Evolutionary conservation across 768 basidiomycete genomes (phyloP), one percentile per base, ranked within the genome.

Genomic region (Nidularia pulvinata): DNA sequence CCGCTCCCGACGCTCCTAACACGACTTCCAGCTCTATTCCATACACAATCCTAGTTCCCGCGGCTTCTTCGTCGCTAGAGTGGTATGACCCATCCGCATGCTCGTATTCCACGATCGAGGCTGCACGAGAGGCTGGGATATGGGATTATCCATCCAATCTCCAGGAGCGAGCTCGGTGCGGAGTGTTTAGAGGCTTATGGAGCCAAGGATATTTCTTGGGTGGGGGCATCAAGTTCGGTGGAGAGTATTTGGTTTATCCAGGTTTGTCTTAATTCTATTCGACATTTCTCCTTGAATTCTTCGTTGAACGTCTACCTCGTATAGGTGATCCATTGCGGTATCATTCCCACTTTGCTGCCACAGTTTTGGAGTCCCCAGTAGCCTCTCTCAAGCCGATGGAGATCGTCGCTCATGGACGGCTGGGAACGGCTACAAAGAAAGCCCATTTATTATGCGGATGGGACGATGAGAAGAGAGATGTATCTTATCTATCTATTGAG

Each of bases 401-500:
- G 68, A 83, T 99, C 46, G 91, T 99, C 22, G 95, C 96, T 0
- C 95, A 95, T 65, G 97, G 97, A 14, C 81, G 97, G 34, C 71
- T 99, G 34, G 97, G 96, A 1, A 99, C 97, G 3, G 97, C 91
- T 9, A 98, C 97, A 7, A 98, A 98, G 70, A 99, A 99, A 70
- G 85, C 93, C 0, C 95, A 98, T 67, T 71, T 98, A 33, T 71
- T 98, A 3, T 97, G 94, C 61, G 84, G 87, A 33, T 97, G 91
- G 89, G 86, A 96, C 61, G 87, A 91, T 35, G 78, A 76, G 48
- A 83, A 75, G 61, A 75, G 80, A 42, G 69, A 78, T 56, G 91
- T 84, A 2, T 82, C 85, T 0, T 93, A 91, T 71, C 78, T 89
- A 52, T 89, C 89, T 47, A 81, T 95, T 54, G 92, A 94, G 71